Conservation (phyloP, 192 early-diverging fungal genomes). For the Chytriomyces sp. region DNA sequence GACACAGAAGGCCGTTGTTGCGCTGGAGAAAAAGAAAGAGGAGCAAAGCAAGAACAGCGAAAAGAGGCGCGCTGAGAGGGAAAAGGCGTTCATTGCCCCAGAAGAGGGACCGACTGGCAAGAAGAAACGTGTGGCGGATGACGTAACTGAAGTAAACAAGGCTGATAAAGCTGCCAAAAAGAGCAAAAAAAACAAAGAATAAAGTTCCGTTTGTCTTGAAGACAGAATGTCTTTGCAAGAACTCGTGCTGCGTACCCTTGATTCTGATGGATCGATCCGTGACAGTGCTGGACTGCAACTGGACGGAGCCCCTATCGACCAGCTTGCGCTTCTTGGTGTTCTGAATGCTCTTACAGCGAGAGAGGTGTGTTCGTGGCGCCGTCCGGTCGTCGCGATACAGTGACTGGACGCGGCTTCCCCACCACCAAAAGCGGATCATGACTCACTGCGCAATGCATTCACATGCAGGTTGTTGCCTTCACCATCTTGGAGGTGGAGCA, state of each 20-base stretch:
- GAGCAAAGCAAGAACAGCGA: constrained; percentile 67
- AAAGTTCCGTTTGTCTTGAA: background rate
- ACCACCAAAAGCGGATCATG: too few relatives aligned
- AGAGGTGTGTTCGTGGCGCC: constrained; percentile 74
- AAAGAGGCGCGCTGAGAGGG: constrained; percentile 72
- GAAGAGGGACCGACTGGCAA: background rate
- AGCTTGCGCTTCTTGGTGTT: constrained; percentile 74
- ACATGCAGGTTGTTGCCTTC: constrained; percentile 78
- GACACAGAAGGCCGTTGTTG: constrained; percentile 36
- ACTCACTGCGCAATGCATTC: too few relatives aligned
- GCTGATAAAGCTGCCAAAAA: too few relatives aligned
- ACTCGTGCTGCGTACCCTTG: constrained; percentile 67
- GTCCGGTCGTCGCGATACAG: too few relatives aligned
- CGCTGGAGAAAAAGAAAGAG: constrained; percentile 73
- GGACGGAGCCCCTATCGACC: constrained; percentile 64
- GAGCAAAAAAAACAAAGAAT: background rate
- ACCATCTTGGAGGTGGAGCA: constrained; percentile 74
- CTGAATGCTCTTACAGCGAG: constrained; percentile 83
- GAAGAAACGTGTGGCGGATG: background rate
- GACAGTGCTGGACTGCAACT: constrained; percentile 66
- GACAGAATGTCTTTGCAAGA: background rate
- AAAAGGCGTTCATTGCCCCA: constrained; percentile 63
- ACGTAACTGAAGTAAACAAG: too few relatives aligned
- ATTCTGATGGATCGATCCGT: constrained; percentile 67
- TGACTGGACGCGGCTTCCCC: too few relatives aligned